Evolutionary conservation across 1,284 basidiomycete species (phyloP).

Genomic region (Cutaneotrichosporon sp.): DNA sequence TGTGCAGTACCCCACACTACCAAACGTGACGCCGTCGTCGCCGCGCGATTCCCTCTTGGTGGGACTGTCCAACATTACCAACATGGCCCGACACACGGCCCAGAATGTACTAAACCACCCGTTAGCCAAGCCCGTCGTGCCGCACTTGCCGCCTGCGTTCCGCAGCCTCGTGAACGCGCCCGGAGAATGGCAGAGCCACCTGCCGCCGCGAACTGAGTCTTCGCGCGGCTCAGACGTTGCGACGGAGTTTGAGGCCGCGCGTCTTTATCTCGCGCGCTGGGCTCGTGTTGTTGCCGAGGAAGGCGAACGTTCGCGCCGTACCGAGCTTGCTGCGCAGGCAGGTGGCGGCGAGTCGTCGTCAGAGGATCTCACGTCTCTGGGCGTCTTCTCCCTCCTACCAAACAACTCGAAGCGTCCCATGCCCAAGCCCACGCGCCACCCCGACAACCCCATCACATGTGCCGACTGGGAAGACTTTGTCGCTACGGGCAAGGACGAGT

Average conservation of each 20-base stretch:
- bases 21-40: conserved; percentile 21
- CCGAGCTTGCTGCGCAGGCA: conserved; percentile 55
- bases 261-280: conserved; percentile 95
- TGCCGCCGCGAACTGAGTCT: conserved; percentile 54
- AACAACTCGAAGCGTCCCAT: conserved; percentile 33
- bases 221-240: conserved; percentile 49
- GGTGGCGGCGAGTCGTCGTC: conserved; percentile 13
- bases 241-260: conserved; percentile 85
- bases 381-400: conserved; percentile 75
- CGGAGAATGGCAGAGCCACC: conserved; percentile 62
- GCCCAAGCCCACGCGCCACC: conserved; percentile 42
- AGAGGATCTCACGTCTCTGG: conserved; percentile 66
- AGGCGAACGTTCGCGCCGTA: conserved; percentile 74
- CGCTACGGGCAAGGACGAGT: conserved; percentile 38
- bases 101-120: conserved; percentile 90
- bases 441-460: conserved; percentile 40
- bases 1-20: conserved; percentile 47
- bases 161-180: conserved; percentile 70
- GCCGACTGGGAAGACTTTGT: conserved; percentile 40
- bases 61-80: conserved; percentile 81
- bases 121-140: conserved; percentile 85
- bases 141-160: conserved; percentile 87
- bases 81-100: conserved; percentile 79
- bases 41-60: conserved; percentile 54
- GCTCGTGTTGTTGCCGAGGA: conserved; percentile 88